phyloP scores from a whole-genome alignment of 345 rosid genomes.

The Populus euphratica region DNA sequence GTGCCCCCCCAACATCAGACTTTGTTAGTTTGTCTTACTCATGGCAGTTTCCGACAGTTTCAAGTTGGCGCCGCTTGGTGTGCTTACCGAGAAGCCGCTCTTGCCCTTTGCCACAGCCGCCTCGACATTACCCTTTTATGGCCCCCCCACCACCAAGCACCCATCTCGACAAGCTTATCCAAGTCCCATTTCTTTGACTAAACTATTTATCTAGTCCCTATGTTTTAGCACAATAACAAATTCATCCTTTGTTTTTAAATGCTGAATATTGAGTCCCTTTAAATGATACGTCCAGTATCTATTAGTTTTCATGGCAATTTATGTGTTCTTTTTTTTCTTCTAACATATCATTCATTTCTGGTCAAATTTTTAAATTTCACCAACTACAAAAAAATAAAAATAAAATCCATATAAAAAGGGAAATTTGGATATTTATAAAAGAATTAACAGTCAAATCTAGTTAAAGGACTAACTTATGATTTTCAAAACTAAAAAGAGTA shows the following conservation, averaged over 20 bases:
- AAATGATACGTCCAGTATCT: too few species aligned
- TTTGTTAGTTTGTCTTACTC: neutral
- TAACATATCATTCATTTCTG: too few species aligned
- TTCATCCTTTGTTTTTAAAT: too few species aligned
- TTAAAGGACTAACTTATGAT: neutral
- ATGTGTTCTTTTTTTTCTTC: neutral
- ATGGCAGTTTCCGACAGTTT: slow-evolving; percentile 13
- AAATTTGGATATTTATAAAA: neutral
- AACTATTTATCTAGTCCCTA: neutral
- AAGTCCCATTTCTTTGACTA: neutral
- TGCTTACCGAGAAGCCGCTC: slow-evolving; percentile 7
- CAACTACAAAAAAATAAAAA: neutral
- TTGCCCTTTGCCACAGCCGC: neutral
- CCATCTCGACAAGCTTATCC: neutral
- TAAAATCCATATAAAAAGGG: neutral
- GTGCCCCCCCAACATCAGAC: neutral
- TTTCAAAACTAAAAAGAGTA: neutral
- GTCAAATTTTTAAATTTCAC: too few species aligned
- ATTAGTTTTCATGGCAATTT: neutral
- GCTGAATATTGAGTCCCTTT: neutral
- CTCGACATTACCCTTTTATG: neutral
- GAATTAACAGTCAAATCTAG: neutral
- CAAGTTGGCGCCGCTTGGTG: slow-evolving; percentile 20
- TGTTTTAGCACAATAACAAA: neutral
- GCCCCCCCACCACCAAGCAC: neutral